These are phyloP conservation scores for Magnolia officinalis DNA, from an alignment of 164 flowering plant species.

Conservation along the genomic window DNA sequence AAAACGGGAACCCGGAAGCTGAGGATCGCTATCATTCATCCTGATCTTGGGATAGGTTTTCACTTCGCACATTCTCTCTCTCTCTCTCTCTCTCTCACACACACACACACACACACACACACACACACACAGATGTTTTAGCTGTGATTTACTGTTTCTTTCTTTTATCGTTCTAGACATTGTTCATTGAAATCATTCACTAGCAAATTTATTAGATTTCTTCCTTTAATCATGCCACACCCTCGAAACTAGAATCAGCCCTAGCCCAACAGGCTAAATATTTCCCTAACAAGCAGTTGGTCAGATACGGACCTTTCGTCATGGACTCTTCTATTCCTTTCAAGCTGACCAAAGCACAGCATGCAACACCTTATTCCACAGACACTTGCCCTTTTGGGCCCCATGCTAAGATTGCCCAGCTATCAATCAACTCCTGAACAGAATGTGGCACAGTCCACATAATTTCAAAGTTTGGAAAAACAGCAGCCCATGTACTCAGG, in stretches of 20 bases:
- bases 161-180: neutral
- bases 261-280: neutral
- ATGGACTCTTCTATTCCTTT: too few species aligned
- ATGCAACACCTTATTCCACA: too few species aligned
- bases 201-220: neutral
- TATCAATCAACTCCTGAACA: too few species aligned
- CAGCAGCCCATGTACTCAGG: too few species aligned
- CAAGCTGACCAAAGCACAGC: too few species aligned
- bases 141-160: neutral
- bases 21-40: constrained; percentile 81
- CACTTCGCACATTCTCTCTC: neutral
- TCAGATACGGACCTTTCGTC: too few species aligned
- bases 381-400: too few species aligned
- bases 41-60: constrained; percentile 93
- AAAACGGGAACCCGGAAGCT: constrained; percentile 34
- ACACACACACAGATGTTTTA: neutral
- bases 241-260: neutral
- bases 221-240: neutral
- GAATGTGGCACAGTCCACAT: too few species aligned
- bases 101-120: too few species aligned
- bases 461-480: too few species aligned
- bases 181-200: neutral
- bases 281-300: neutral
- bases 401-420: too few species aligned
- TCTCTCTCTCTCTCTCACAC: neutral